Evolutionary conservation across 2,329 filamentous ascomycete genomes (phyloP).

Genomic region (Exserohilum rostratum): DNA sequence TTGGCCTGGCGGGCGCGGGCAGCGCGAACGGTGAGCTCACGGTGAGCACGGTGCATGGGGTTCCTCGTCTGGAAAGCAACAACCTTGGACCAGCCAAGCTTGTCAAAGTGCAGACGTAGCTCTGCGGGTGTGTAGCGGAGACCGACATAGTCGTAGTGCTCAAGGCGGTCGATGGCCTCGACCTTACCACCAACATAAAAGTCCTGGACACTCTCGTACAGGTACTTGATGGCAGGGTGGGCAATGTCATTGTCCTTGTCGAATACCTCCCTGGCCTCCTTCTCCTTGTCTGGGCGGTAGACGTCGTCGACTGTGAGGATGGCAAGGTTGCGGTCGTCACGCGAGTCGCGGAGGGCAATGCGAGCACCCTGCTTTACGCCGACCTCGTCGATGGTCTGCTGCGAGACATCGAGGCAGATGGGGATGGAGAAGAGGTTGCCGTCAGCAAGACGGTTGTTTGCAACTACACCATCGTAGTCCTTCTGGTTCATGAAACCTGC

Average conservation of each 20-base stretch:
- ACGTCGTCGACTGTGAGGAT: conserved; percentile 96
- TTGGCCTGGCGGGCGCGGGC: conserved; percentile 96
- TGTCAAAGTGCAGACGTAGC: conserved; percentile 95
- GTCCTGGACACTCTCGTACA: conserved; percentile 79
- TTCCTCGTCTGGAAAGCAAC: conserved; percentile 98
- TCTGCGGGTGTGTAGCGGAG: conserved; percentile 94
- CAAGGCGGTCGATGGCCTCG: conserved; percentile 90
- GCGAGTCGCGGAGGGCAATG: conserved; percentile 89
- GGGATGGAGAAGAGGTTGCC: conserved; percentile 96
- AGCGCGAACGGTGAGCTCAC: conserved; percentile 95
- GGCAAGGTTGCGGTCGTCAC: conserved; percentile 93
- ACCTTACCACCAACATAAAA: conserved; percentile 96
- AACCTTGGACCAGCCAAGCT: conserved; percentile 97
- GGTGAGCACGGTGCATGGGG: conserved; percentile 98
- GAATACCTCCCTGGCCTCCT: conserved; percentile 93
- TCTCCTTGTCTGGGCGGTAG: conserved; percentile 93
- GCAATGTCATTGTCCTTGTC: conserved; percentile 89
- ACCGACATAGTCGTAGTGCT: conserved; percentile 99
- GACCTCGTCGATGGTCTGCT: conserved; percentile 74
- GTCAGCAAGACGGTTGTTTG: conserved; percentile 82
- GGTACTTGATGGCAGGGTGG: conserved; percentile 91
- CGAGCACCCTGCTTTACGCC: conserved; percentile 80
- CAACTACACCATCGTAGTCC: conserved; percentile 95
- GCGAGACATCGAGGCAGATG: conserved; percentile 86
- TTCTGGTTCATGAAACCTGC: conserved; percentile 95